Conservation (phyloP, 352 stramenopile species). For the Globisporangium sylvaticum region DNA sequence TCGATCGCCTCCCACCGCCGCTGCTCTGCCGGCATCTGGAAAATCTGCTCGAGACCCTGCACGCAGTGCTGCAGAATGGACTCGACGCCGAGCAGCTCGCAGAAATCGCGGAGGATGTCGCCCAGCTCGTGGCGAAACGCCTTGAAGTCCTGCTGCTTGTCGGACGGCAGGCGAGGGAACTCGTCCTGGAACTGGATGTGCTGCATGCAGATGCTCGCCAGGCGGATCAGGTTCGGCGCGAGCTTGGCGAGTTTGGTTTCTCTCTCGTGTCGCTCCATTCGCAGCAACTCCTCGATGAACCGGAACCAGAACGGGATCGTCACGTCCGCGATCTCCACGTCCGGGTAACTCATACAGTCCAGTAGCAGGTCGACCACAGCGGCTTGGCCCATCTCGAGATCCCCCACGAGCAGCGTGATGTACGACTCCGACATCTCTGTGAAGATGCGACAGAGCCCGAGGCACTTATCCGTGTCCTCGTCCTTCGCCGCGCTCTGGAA, state of each 20-base stretch:
- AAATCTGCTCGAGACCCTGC: constrained; percentile 63
- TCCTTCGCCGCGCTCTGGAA: constrained; percentile 45
- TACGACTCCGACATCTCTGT: constrained; percentile 89
- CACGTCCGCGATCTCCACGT: constrained; percentile 77
- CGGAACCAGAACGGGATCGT: constrained; percentile 85
- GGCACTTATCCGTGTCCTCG: constrained; percentile 73
- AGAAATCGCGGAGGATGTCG: constrained; percentile 80
- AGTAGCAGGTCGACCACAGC: constrained; percentile 79
- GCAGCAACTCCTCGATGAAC: constrained; percentile 51
- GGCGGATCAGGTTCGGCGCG: constrained; percentile 42
- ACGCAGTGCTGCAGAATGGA: constrained; percentile 76
- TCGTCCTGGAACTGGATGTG: constrained; percentile 75
- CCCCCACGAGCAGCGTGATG: constrained; percentile 69
- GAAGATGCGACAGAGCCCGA: constrained; percentile 85
- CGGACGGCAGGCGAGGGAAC: constrained; percentile 52
- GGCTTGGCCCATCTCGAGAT: constrained; percentile 50
- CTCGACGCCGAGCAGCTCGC: constrained; percentile 64
- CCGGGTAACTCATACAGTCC: constrained; percentile 83
- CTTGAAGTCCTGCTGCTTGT: constrained; percentile 85
- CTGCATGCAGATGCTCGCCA: constrained; percentile 74
- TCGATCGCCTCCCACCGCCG: constrained; percentile 75
- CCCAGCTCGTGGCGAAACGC: constrained; percentile 72
- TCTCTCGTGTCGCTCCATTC: constrained; percentile 4
- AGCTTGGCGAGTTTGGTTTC: constrained; percentile 37
- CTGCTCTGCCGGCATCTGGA: constrained; percentile 39